Conservation (phyloP, 73 alveolate species). For the Vitrella brassicaformis region DNA sequence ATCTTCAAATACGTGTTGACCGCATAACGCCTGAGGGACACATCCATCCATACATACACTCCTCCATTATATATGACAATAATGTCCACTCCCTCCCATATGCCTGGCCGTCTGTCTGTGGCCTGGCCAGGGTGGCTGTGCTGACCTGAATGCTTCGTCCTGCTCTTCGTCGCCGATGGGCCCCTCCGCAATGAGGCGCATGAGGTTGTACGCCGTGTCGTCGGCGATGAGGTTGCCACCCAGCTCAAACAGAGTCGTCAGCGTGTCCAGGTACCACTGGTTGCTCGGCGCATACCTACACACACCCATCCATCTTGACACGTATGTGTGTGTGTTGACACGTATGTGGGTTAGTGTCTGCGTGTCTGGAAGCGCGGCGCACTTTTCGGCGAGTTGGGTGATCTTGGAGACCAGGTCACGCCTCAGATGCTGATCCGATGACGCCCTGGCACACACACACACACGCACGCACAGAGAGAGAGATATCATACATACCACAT, state of each 20-base stretch:
- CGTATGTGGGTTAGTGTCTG: too few species aligned
- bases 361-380: too few species aligned
- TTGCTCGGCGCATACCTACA: constrained; percentile 27
- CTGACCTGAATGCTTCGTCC: neutral
- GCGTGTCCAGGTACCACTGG: constrained; percentile 30
- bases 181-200: constrained; percentile 29
- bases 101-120: too few species aligned
- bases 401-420: constrained; percentile 25
- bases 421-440: constrained; percentile 16
- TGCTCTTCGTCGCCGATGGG: constrained; percentile 14
- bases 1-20: constrained; percentile 29
- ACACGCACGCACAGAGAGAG: neutral
- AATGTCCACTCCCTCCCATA: too few species aligned
- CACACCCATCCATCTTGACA: too few species aligned
- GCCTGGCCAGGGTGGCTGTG: too few species aligned
- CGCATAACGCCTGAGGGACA: constrained; percentile 10
- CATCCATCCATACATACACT: too few species aligned
- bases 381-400: constrained; percentile 14
- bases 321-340: too few species aligned
- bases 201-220: constrained; percentile 29
- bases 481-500: too few species aligned
- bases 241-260: constrained; percentile 21
- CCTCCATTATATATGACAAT: too few species aligned
- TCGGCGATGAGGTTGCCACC: constrained; percentile 23
- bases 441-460: neutral